Evolutionary conservation across 176 grass and related monocot genomes (phyloP).

Genomic region (Aegilops speltoides): DNA sequence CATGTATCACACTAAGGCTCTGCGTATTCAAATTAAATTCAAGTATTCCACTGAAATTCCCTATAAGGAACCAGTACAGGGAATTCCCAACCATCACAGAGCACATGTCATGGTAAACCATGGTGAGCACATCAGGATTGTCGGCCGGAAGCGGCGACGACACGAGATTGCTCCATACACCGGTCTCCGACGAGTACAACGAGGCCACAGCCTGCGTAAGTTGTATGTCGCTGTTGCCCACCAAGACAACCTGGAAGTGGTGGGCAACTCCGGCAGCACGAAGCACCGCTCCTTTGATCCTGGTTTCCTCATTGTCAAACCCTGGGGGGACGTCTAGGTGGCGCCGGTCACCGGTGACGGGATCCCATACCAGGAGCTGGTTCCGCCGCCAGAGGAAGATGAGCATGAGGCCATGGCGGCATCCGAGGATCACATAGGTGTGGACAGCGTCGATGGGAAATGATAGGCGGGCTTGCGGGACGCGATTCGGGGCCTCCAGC

Average conservation of each 20-base stretch:
- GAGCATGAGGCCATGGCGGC: not conserved
- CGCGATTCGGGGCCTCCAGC: not conserved
- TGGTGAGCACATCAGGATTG: not conserved
- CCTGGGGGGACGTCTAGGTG: not conserved
- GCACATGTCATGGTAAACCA: too few relatives aligned
- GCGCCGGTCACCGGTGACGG: not conserved
- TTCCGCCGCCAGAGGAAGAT: not conserved
- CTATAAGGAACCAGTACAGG: not conserved
- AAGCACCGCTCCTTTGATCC: not conserved
- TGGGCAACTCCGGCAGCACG: not conserved
- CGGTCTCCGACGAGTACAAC: not conserved
- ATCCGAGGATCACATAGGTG: not conserved
- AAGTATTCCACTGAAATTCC: not conserved
- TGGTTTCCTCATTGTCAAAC: not conserved
- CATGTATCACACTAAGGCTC: not conserved
- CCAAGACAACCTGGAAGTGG: not conserved
- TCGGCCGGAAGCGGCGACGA: accelerated
- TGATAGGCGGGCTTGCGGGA: not conserved
- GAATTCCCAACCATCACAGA: not conserved
- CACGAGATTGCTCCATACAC: not conserved
- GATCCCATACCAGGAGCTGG: not conserved
- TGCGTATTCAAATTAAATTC: not conserved
- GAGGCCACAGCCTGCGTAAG: not conserved
- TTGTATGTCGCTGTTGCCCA: not conserved
- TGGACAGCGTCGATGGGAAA: accelerated